Base-by-base conservation (phyloP, 2,329 filamentous ascomycete species). In the Xylaria sp. region DNA sequence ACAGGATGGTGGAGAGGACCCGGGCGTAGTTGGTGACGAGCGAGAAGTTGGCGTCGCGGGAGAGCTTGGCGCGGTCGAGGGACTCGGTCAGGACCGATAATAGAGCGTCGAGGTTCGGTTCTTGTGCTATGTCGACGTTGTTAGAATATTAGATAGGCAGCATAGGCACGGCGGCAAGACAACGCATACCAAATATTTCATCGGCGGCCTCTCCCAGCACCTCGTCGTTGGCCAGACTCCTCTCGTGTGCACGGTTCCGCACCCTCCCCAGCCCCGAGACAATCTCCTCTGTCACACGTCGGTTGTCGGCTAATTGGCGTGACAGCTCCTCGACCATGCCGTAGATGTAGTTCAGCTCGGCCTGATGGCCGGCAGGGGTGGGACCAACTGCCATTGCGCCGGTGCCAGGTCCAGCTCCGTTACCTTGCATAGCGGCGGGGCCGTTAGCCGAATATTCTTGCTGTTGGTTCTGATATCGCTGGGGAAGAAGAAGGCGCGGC, bases 271-370 rank as follows among this genome's bases (percentile, higher is more conserved):
- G 76, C 39, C 82, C 82, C n/a, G 76, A 77, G 45, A 88, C 82
- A 43, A 88, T 86, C 21, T 85, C 82, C 59, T 86, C 82, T n/a
- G 84, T 81, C 37, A 82, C 79, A 39, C 79, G 76, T 60, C 82
- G 77, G 67, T 86, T 86, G 47, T 86, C 82, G 11, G 83, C 79
- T 24, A 88, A 75, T 66, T 86, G 82, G 29, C 81, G 79, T 63
- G 84, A 86, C 44, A 88, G 75, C 66, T 86, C 83, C 65, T 88
- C 85, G 9, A 88, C 85, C 81, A 88, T 84, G 60, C 78, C 76
- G 66, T 87, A 87, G 65, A 88, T 86, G 71, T 86, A 84, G 66
- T 86, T 86, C 56, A 88, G 78, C 70, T 88, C 85, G 48, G 84
- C 81, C 69, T 88, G 84, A 68, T 88, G 85, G 44, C 84, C 85